These are phyloP conservation scores for Apiospora malaysiana DNA, from an alignment of 2,329 filamentous ascomycete species.

Conservation along the genomic window DNA sequence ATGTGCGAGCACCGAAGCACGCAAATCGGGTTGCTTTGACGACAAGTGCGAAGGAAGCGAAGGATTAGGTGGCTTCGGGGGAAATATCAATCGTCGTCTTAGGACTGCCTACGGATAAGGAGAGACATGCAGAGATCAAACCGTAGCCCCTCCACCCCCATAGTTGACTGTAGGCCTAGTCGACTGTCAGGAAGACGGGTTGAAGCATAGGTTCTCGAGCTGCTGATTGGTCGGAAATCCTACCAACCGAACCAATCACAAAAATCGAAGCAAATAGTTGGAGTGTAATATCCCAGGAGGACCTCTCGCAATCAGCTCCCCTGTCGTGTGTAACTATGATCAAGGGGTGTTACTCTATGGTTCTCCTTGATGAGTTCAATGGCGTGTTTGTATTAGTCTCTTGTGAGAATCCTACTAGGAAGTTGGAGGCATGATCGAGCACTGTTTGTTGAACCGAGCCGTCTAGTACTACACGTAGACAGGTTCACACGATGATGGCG, in stretches of 20 bases:
- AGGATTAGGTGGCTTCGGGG: constrained; percentile 17
- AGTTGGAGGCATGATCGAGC: not conserved
- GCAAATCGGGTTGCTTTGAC: constrained; percentile 16
- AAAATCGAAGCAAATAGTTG: constrained; percentile 27
- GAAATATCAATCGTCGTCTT: constrained; percentile 26
- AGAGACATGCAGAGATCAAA: constrained; percentile 39
- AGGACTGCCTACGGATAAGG: constrained; percentile 34
- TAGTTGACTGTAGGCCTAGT: constrained; percentile 22
- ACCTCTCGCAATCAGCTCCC: not conserved
- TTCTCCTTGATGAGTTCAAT: not conserved
- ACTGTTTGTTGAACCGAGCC: not conserved
- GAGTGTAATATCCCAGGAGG: constrained; percentile 1
- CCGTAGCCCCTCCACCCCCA: constrained; percentile 20
- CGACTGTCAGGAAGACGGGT: constrained; percentile 24
- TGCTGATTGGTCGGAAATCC: constrained; percentile 24
- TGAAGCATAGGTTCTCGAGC: not conserved
- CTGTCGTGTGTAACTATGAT: constrained; percentile 5
- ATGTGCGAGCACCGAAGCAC: not conserved
- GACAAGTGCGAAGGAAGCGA: constrained; percentile 20
- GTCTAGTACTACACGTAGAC: not conserved
- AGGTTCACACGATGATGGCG: not conserved
- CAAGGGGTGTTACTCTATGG: not conserved
- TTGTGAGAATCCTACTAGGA: not conserved
- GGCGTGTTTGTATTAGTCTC: not conserved
- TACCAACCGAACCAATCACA: constrained; percentile 32